A percentile compares a stretch with the other conserved stretches of the same genome.
These are phyloP conservation scores for Chrysoporthe deuterocubensis DNA, from an alignment of 2,329 filamentous ascomycete genomes.

Conservation along the genomic window DNA sequence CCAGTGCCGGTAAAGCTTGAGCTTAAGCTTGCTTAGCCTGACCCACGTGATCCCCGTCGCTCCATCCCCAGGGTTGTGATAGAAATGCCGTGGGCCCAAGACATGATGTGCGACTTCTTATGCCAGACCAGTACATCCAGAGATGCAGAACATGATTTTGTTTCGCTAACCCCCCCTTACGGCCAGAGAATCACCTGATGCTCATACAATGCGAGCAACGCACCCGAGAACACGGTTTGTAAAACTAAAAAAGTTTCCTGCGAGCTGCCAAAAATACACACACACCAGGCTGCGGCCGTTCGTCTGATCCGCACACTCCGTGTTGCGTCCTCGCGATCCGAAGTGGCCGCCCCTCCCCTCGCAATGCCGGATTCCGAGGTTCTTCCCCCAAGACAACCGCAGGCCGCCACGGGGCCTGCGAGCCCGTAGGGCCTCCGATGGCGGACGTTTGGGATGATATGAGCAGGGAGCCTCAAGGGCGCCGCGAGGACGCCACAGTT, in stretches of 20 bases:
- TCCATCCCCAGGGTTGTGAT: not conserved
- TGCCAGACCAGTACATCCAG: slow-evolving; percentile 9
- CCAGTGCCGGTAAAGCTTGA: not conserved
- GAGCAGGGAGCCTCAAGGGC: too few relatives aligned
- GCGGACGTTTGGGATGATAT: too few relatives aligned
- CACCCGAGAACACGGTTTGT: not conserved
- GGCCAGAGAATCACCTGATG: not conserved
- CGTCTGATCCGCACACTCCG: too few relatives aligned
- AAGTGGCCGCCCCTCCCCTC: too few relatives aligned
- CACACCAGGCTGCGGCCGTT: too few relatives aligned
- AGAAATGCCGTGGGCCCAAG: slow-evolving; percentile 9
- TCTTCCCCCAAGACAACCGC: too few relatives aligned
- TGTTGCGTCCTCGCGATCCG: too few relatives aligned
- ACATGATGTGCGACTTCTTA: slow-evolving; percentile 25
- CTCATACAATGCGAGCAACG: not conserved
- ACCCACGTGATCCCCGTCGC: not conserved
- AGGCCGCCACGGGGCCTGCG: too few relatives aligned
- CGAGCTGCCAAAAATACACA: too few relatives aligned
- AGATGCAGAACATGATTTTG: not conserved
- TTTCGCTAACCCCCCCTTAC: not conserved
- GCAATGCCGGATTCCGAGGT: too few relatives aligned
- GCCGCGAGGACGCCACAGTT: too few relatives aligned
- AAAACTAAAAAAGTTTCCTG: not conserved
- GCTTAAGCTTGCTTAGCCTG: not conserved
- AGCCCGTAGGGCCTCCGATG: too few relatives aligned